Evolutionary conservation across 306 rosid genomes (phyloP), one percentile per base, ranked within the genome.

Genomic region (Gleditsia sinensis): DNA sequence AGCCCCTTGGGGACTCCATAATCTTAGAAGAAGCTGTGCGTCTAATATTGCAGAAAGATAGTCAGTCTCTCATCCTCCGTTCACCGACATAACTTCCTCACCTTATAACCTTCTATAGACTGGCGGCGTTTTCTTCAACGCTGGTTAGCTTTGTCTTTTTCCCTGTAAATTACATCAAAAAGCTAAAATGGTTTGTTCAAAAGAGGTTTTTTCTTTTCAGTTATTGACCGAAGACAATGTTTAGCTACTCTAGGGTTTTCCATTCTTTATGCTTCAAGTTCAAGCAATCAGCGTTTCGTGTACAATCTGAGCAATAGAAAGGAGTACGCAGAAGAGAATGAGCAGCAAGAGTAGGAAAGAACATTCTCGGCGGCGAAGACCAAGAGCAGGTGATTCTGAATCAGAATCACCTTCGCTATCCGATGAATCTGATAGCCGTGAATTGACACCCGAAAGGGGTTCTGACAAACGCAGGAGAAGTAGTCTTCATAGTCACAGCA

Each of bases 321-420:
- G n/a, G 54, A 42, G 3, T 42, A 14, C 25, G 30, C 76, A 71
- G 57, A 83, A 84, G 72, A 70, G 82, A 55, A 72, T 73, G 73
- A 75, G 80, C 9, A 58, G 50, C 61, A 70, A 64, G 32, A 84
- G 61, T 21, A 45, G 74, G 63, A 59, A 86, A 50, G 83, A 83
- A 9, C 54, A 80, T 21, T 88, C 92, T 11, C 73, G 48, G 67
- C 57, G 70, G 12, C 64, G 88, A 69, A 74, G 76, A 30, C 74
- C 81, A 71, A 67, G 64, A 43, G 68, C 89, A 3, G 86, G 83
- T 7, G 82, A 81, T 8, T 77, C 84, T 21, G 89, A 86, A 1
- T 83, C 84, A 5, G 85, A 71, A 7, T 70, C 87, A 0, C 43
- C 45, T n/a, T 36, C 83, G 36, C 82, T 50, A 6, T 78, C 90